phyloP scores from a whole-genome alignment of 768 basidiomycete genomes.

The Scleroderma citrinum region DNA sequence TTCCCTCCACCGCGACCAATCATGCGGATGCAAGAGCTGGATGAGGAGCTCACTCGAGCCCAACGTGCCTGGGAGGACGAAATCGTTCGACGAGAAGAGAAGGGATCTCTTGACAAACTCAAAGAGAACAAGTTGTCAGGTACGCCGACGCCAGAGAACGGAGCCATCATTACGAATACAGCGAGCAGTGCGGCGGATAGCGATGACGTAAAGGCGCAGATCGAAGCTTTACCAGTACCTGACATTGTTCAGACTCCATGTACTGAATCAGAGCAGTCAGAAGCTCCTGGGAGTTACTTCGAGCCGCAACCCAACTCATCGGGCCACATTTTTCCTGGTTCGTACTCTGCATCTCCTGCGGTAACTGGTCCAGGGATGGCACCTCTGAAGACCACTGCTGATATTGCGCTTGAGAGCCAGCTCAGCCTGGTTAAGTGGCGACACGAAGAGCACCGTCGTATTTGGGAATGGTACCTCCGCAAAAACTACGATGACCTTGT shows the following conservation, averaged over 20 bases:
- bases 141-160: conserved; percentile 26
- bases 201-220: conserved; percentile 62
- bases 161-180: conserved; percentile 3
- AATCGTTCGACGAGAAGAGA: conserved; percentile 71
- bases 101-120: conserved; percentile 21
- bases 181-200: conserved; percentile 15
- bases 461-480: conserved; percentile 94
- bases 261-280: conserved; percentile 20
- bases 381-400: conserved; percentile 52
- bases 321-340: conserved; percentile 24
- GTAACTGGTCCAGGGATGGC: conserved; percentile 32
- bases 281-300: conserved; percentile 39
- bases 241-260: conserved; percentile 36
- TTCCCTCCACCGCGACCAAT: conserved; percentile 92
- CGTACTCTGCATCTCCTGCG: conserved; percentile 27
- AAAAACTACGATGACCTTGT: conserved; percentile 83
- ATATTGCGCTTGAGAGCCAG: conserved; percentile 71
- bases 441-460: conserved; percentile 79
- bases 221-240: conserved; percentile 45
- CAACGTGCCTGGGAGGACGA: conserved; percentile 87
- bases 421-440: conserved; percentile 68
- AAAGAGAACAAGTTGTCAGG: conserved; percentile 17
- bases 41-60: conserved; percentile 63
- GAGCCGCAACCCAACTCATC: conserved; percentile 29
- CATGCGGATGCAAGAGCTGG: conserved; percentile 80